Base-by-base conservation (phyloP, 202 grass and related monocot genomes). In the Alloteropsis angusta region DNA sequence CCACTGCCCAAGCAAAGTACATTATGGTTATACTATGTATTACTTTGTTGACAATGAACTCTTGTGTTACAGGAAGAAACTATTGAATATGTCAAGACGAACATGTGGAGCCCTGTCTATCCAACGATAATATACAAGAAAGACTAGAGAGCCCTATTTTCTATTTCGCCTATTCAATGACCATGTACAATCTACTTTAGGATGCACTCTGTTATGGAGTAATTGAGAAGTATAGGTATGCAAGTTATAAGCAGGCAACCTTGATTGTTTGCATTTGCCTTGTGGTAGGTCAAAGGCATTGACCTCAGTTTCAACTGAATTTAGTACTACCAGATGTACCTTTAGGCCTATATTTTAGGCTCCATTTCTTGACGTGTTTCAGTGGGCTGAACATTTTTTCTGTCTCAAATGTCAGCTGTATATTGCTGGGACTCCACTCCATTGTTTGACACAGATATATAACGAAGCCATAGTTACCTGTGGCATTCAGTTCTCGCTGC, bases 41-140 rank as follows among this genome's bases (percentile, higher is more conserved):
- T 65, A 71, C 44, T 23, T 75, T 16, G 23, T 78, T 83, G 26
- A 61, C 23, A 4, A 48, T 53, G 6, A 84, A 83, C 50, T 75
- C 62, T 60, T 68, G 36, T 47, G 25, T 52, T 82, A 58, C 85
- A 99, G 92, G 96, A 95, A 84, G 90, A 90, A 93, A 91, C 79
- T 3, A 47, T 80, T 9, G 90, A 87, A 19, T 95, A 93, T 76
- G 88, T 96, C 47, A 76, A 93, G 82, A 89, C 78, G 9, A 99
- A 89, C 68, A 99, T 99, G 92, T 99, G 96, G 90, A 89, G 71
- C 80, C 96, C 92, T 67, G 72, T 66, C 9, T 99, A 99, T 82
- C 88, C 96, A 79, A 99, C 90, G 64, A 85, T 96, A 81, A 88
- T 99, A 46, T 99, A 99, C 81, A 99, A 87, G 83, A 80, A 76